Evolutionary conservation across 768 basidiomycete genomes (phyloP).

Genomic region (Sarcodon sp.): DNA sequence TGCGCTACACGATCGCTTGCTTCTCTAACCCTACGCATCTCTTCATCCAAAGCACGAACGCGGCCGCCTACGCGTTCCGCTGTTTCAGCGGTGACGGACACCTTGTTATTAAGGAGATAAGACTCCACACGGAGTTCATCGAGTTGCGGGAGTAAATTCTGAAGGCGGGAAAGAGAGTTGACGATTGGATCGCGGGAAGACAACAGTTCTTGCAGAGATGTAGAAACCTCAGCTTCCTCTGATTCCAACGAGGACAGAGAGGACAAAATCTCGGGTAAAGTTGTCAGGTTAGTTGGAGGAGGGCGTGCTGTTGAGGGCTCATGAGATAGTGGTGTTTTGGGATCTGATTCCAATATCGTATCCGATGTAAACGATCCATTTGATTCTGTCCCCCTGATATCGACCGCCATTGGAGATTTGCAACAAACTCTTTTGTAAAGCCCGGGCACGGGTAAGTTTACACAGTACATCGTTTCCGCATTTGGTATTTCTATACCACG

Average conservation of each 20-base stretch:
- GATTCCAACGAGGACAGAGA: conserved; percentile 64
- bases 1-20: conserved; percentile 87
- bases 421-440: background rate
- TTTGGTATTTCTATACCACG: too few species aligned
- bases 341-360: too few species aligned
- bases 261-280: conserved; percentile 58
- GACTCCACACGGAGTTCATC: conserved; percentile 53
- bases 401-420: background rate
- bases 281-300: conserved; percentile 31
- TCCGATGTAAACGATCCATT: too few species aligned
- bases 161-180: conserved; percentile 46
- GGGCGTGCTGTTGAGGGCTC: conserved; percentile 2
- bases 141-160: conserved; percentile 45
- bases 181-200: conserved; percentile 56
- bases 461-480: too few species aligned
- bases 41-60: conserved; percentile 81
- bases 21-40: conserved; percentile 83
- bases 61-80: conserved; percentile 87
- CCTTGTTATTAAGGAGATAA: conserved; percentile 36
- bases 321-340: too few species aligned
- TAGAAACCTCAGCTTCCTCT: conserved; percentile 66
- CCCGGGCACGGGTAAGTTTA: background rate
- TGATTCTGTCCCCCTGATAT: background rate
- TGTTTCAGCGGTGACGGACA: conserved; percentile 62
- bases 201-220: conserved; percentile 57